Evolutionary conservation across 2,329 filamentous ascomycete genomes (phyloP), one percentile per base, ranked within the genome.

Genomic region (Scleromitrula shiraiana): DNA sequence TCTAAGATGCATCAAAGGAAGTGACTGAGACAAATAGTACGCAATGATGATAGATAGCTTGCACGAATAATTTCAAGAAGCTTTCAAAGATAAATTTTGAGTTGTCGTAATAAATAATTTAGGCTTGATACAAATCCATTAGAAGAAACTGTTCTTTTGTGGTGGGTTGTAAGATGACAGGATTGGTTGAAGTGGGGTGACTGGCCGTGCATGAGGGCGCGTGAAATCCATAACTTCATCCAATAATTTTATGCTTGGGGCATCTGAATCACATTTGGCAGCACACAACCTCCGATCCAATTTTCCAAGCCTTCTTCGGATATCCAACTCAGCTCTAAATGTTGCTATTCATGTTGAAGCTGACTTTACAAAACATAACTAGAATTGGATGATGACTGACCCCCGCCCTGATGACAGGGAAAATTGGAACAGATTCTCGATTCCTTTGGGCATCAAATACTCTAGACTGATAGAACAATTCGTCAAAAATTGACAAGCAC

Each of bases 281-380:
- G 17, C 32, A 36, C 37, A 47, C 27, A 41, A 41, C 37, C 36
- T 22, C n/a, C 27, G 22, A 14, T 26, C 27, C 17, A 15, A n/a
- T 19, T 10, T 20, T 20, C 35, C 20, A 29, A 27, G 42, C 42
- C 42, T 38, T 29, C 42, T 29, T 41, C 22, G 22, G 17, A 41
- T 40, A 19, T 10, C 19, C 22, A 32, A 42, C 35, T 49, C 47
- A 53, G 43, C 50, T 49, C n/a, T 4, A 12, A 14, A 17, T 22
- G 40, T 51, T 53, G 24, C 51, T 55, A 53, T 55, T 52, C 52
- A 36, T 38, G 41, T 40, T 46, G 50, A 51, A 52, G 52, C 50
- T 54, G 48, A 38, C 44, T 20, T 17, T 41, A 36, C 39, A 5
- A 15, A 26, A 14, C 14, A 14, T n/a, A n/a, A n/a, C 24, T 23